These are phyloP conservation scores for Ceratocystis destructans DNA, from an alignment of 2,329 filamentous ascomycete genomes.

Conservation along the genomic window DNA sequence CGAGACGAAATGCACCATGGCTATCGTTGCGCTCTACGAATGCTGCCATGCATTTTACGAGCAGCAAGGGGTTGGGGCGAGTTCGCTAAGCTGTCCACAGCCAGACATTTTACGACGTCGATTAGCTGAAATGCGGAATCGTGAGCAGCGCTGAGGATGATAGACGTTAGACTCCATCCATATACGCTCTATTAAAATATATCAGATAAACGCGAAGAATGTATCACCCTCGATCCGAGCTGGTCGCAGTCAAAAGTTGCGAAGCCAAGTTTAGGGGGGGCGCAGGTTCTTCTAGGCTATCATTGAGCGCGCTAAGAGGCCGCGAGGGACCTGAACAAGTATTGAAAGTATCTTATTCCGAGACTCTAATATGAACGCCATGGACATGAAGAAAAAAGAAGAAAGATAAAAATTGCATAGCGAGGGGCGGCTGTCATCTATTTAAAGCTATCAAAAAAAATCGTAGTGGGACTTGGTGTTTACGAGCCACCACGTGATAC, in stretches of 20 bases:
- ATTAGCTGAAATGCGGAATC: conserved; percentile 8
- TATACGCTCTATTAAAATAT: neutral
- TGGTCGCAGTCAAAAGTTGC: conserved; percentile 34
- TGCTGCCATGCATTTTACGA: conserved; percentile 87
- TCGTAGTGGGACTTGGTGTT: neutral
- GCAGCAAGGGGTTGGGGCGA: conserved; percentile 60
- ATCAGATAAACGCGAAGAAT: conserved; percentile 15
- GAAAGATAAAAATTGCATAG: conserved; percentile 26
- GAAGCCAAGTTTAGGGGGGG: conserved; percentile 54
- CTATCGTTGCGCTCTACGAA: conserved; percentile 78
- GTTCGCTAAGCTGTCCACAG: conserved; percentile 74
- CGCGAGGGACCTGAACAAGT: conserved; percentile 75
- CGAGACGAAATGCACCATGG: conserved; percentile 63
- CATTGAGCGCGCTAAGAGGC: conserved; percentile 93
- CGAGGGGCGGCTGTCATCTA: neutral
- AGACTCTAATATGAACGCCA: conserved; percentile 99
- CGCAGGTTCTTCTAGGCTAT: conserved; percentile 72
- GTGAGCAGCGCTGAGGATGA: neutral
- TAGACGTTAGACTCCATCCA: neutral
- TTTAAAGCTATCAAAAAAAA: conserved; percentile 16
- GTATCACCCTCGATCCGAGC: conserved; percentile 20
- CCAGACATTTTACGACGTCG: conserved; percentile 51
- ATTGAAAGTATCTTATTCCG: conserved; percentile 76
- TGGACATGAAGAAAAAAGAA: conserved; percentile 56
- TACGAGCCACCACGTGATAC: neutral